phyloP scores from a whole-genome alignment of 768 basidiomycete genomes.

The Vararia minispora region DNA sequence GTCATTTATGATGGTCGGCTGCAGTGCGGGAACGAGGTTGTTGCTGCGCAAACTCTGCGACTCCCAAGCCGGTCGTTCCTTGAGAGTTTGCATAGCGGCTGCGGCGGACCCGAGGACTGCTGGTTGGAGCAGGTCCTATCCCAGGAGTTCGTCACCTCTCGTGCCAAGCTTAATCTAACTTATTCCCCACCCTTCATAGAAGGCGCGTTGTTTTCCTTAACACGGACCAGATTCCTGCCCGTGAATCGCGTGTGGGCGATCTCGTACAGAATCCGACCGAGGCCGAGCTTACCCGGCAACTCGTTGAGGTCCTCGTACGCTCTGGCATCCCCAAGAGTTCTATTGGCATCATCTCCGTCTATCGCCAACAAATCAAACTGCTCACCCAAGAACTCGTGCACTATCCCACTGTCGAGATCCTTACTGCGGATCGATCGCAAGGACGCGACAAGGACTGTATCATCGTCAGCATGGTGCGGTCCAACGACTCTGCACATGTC shows the following conservation, averaged over 20 bases:
- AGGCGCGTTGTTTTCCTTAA: conserved; percentile 90
- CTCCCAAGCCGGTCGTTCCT: conserved; percentile 40
- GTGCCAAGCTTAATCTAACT: no score
- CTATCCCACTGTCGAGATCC: conserved; percentile 57
- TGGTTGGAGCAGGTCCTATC: conserved; percentile 63
- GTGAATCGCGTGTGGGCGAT: conserved; percentile 75
- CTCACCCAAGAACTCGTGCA: conserved; percentile 52
- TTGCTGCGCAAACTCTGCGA: conserved; percentile 47
- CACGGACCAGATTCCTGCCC: conserved; percentile 72
- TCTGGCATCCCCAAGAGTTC: conserved; percentile 59
- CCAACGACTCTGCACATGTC: conserved; percentile 69
- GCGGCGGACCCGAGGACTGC: conserved; percentile 33
- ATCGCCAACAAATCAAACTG: conserved; percentile 93
- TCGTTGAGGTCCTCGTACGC: conserved; percentile 51
- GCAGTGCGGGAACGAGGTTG: conserved; percentile 62
- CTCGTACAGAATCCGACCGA: conserved; percentile 86
- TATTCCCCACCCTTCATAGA: conserved; percentile 26
- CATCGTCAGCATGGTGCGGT: conserved; percentile 85
- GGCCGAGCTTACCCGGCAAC: conserved; percentile 55
- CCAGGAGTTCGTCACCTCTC: conserved; percentile 38
- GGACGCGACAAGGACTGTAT: conserved; percentile 95
- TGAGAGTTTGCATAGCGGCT: conserved; percentile 28
- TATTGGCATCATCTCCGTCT: conserved; percentile 84
- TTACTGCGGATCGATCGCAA: conserved; percentile 91
- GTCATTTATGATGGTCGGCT: conserved; percentile 76